phyloP scores from a whole-genome alignment of 192 early-diverging fungal species.

The Coemansia sp. region DNA sequence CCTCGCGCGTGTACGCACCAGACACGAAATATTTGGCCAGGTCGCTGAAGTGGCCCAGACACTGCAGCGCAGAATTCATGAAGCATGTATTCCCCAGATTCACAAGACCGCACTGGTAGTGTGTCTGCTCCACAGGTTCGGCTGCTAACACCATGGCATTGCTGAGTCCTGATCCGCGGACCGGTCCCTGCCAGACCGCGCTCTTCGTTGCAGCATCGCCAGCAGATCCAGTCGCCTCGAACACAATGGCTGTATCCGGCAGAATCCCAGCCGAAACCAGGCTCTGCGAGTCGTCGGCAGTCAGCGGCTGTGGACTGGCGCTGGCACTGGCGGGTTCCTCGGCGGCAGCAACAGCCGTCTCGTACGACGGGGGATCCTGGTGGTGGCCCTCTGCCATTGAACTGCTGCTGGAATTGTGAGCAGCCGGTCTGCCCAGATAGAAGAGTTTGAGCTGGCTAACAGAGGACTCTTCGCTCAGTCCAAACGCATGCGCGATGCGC shows the following conservation, averaged over 20 bases:
- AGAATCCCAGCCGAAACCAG: constrained; percentile 26
- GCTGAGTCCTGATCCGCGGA: neutral
- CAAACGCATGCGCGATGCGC: constrained; percentile 16
- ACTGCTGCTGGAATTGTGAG: neutral
- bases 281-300: constrained; percentile 1
- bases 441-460: neutral
- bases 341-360: constrained; percentile 11
- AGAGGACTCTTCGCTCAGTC: neutral
- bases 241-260: constrained; percentile 19
- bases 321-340: constrained; percentile 1
- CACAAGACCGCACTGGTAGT: constrained; percentile 66
- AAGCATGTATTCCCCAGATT: constrained; percentile 93
- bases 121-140: constrained; percentile 8
- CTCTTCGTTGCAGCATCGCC: neutral
- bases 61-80: constrained; percentile 92
- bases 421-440: neutral
- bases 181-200: neutral
- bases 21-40: constrained; percentile 67
- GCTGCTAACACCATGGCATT: constrained; percentile 1
- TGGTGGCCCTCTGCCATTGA: neutral
- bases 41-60: constrained; percentile 72
- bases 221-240: neutral
- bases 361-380: constrained; percentile 22
- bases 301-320: neutral
- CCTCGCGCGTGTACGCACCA: constrained; percentile 58